A percentile compares a stretch with the other conserved stretches of the same genome.
phyloP scores from a whole-genome alignment of 305 asterid genomes.

The Fraxinus velutina region DNA sequence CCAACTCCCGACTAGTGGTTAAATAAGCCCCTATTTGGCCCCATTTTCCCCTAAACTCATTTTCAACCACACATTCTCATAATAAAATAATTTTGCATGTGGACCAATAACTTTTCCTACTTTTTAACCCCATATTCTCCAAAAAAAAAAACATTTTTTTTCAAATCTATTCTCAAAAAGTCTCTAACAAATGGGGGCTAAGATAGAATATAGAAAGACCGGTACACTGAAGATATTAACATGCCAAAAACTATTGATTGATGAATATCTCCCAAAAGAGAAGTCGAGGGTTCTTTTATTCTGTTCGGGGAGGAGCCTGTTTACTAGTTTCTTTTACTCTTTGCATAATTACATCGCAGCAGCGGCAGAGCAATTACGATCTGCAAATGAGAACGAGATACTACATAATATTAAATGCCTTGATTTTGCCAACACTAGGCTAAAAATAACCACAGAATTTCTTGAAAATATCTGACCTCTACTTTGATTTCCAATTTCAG shows the following conservation, averaged over 20 bases:
- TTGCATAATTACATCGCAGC: neutral
- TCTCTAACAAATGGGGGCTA: neutral
- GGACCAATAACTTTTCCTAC: neutral
- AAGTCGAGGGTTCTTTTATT: neutral
- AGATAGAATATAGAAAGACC: neutral
- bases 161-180: neutral
- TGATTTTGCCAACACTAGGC: neutral
- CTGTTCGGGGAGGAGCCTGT: neutral
- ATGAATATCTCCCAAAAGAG: neutral
- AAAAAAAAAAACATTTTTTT: too few species aligned
- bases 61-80: neutral
- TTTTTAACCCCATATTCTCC: neutral
- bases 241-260: neutral
- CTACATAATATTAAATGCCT: slow-evolving; percentile 1
- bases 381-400: neutral
- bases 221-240: neutral
- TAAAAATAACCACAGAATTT: slow-evolving; percentile 11
- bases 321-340: neutral
- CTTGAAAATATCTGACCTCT: slow-evolving; percentile 44
- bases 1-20: neutral
- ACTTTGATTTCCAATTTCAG: slow-evolving; percentile 75
- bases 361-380: neutral
- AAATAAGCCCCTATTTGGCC: neutral
- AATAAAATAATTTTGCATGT: neutral
- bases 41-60: neutral